Evolutionary conservation across 148 eudicot genomes (phyloP), one percentile per base, ranked within the genome.

Genomic region (Cornus kousa): DNA sequence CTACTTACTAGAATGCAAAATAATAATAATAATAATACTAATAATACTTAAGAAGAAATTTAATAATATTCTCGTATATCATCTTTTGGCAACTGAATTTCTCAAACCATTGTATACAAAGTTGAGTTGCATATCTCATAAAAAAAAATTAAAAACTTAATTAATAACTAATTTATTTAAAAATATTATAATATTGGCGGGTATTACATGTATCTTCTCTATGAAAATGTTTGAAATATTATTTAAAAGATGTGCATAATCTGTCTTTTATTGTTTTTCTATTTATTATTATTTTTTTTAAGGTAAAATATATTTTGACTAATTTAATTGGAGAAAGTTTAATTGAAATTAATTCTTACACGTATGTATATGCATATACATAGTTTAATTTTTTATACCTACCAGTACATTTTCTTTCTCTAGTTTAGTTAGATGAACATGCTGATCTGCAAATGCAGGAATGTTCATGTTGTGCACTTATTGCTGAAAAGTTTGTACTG

Each of bases 391-490:
- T 35, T 60, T 46, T 14, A 28, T 28, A 16, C 39, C 13, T 60
- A 60, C 16, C 13, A 53, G 37, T 35, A 22, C 32, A n/a, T 71
- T n/a, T 74, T 57, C 64, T 57, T 57, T 57, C 3, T 57, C 64
- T 57, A 53, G 46, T 55, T 31, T 31, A 37, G 22, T 68, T 50
- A 57, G 20, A 37, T 48, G 5, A 53, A 40, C 12, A 17, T 43
- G 19, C 32, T 65, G 22, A 23, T 66, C 55, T 77, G 3, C 12
- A 22, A 35, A n/a, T 64, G 60, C 80, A 88, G 90, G 90, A 83
- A 33, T 85, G 75, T 37, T 88, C 90, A 24, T 83, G 83, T 37
- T 88, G 88, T 75, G 76, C 88, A n/a, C 73, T 79, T 50, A 83
- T 88, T 70, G 82, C 90, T 46, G 90, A 83, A 68, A 83, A 78